Base-by-base conservation (phyloP, 371 early-diverging fungal species). In the Syncephalastrum monosporum region DNA sequence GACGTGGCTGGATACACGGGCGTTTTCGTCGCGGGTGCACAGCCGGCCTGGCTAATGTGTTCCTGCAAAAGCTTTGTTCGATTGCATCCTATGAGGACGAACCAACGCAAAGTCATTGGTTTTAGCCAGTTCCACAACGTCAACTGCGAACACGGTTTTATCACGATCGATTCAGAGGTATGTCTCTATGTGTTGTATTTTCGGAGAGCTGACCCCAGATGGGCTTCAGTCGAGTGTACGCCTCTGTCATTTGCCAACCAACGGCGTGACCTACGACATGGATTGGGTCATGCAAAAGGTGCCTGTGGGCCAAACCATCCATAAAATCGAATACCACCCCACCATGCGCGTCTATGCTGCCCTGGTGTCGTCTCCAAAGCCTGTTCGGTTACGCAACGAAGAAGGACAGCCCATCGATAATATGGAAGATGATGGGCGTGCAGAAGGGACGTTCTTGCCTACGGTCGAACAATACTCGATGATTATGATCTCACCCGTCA, bases 401-500 rank as follows among this genome's bases (percentile, higher is more conserved):
- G 84, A 83, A 14, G 88, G 87, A 4, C 83, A 81, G 25, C 72
- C 72, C 8, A 66, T 77, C 23, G 77, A 83, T 23, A 69, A 68
- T 14, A 60, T 59, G 1, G 67, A 67, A 25, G 74, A 79, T 24
- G 68, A 64, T 14, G 49, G 50, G 12, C 55, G 70, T 47, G 75
- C 79, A 21, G 52, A 68, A 38, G 75, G 68, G 14, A 79, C 82
- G 19, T 85, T 86, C 56, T 68, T 82, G n/a, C 94, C 96, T 0
- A 61, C 67, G 5, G 72, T 85, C 10, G 81, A 86, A 6, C 68
- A 69, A 6, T 93, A 82, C 64, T 80, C 82, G 1, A 64, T 99
- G 54, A 89, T 95, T 48, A 80, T 99, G 57, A 81, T 97, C 5
- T 94, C 97, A 1, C 96, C 98, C 1, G 87, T 92, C 3, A 95